Base-by-base conservation (phyloP, 257 asterid species). In the Solanum ossicruentum region DNA sequence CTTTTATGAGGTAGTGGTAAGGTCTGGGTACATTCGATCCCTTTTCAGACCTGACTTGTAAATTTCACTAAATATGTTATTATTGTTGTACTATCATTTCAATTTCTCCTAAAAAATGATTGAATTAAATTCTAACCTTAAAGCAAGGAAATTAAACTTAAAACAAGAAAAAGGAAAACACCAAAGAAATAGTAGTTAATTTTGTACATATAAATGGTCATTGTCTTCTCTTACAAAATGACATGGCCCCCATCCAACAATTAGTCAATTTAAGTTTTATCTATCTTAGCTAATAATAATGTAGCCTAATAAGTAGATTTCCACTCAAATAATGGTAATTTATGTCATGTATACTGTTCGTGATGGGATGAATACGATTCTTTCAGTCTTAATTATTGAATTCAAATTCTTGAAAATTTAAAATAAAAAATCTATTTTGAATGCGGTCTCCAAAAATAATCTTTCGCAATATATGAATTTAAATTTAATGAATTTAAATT, bases 391-490 rank as follows among this genome's bases (percentile, higher is more conserved):
- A 36, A 36, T 36, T 36, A 36, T 36, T 36, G 41, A 36, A 3
- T 36, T 36, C 0, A 0, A 36, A 36, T 36, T 36, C 6, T 0
- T 36, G 0, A 3, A 36, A 36, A 36, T 36, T 36, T 36, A 36
- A 36, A 36, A 8, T 7, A 43, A 8, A 43, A 43, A 43, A 43
- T 7, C 7, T 8, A 7, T 43, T 7, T 43, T 5, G 9, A 43
- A 10, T 7, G 49, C 2, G 7, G 10, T 8, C 9, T 8, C 10
- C 49, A 43, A 1, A 57, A 20, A 58, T 9, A 0, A 1, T 12
- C 6, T 4, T 12, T n/a, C 1, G 3, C 32, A 57, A 1, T 57
- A 5, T 0, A 2, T 12, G 0, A 58, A 58, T n/a, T 1, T 0
- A n/a, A 58, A 58, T 10, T n/a, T n/a, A 58, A n/a, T 58, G 0